Evolutionary conservation across 257 asterid genomes (phyloP).

Genomic region (Solanum sparsipilum): DNA sequence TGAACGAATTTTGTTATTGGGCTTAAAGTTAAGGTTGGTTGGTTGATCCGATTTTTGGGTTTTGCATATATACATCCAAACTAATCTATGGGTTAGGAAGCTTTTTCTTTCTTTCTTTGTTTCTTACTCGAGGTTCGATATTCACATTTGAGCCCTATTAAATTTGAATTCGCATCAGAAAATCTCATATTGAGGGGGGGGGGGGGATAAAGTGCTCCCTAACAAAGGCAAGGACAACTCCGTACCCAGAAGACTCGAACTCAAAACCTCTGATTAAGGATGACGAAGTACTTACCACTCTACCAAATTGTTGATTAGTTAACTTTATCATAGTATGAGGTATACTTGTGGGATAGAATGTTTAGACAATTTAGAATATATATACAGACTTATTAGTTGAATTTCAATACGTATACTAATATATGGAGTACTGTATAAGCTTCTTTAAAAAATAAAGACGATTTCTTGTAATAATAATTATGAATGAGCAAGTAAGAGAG

Average conservation of each 20-base stretch:
- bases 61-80: not conserved
- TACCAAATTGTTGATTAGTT: not conserved
- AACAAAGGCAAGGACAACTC: no score
- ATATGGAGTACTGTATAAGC: not conserved
- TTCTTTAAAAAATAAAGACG: not conserved
- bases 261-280: no score
- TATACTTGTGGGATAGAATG: not conserved
- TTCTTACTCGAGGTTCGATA: not conserved
- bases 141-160: not conserved
- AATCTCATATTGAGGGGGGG: no score
- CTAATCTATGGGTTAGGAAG: not conserved
- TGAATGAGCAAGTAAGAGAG: not conserved
- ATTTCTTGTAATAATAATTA: not conserved
- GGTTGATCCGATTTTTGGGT: not conserved
- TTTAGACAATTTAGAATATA: not conserved
- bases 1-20: not conserved
- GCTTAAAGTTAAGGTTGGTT: not conserved
- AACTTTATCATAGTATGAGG: not conserved
- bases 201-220: no score
- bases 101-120: no score
- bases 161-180: no score
- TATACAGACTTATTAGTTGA: not conserved
- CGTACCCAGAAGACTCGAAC: no score
- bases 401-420: not conserved
- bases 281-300: no score